These are phyloP conservation scores for Umbelopsis sp. DNA, from an alignment of 371 early-diverging fungal species.

Conservation along the genomic window DNA sequence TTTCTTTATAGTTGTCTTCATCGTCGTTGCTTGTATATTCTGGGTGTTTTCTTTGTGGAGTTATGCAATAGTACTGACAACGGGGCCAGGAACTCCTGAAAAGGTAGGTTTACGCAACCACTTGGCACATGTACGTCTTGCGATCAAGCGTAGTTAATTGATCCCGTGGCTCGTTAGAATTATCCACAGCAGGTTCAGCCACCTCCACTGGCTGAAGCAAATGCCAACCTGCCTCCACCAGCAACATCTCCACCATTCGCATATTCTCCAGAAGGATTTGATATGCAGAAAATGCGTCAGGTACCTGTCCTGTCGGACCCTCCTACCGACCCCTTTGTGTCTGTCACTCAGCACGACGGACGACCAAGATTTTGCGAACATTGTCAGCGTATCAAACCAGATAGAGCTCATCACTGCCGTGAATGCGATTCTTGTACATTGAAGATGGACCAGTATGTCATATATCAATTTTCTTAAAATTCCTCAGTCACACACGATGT, in stretches of 20 bases:
- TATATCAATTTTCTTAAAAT: not conserved
- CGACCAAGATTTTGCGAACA: slow-evolving; percentile 55
- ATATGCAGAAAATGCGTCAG: not conserved
- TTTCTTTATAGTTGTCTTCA: slow-evolving; percentile 38
- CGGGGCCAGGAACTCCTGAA: slow-evolving; percentile 51
- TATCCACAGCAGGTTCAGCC: slow-evolving; percentile 4
- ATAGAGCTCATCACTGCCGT: slow-evolving; percentile 66
- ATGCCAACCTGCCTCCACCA: not conserved
- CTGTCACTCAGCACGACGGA: slow-evolving; percentile 53
- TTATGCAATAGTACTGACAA: slow-evolving; percentile 50
- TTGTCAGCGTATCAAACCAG: slow-evolving; percentile 62
- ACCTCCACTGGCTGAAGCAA: not conserved
- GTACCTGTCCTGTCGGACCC: not conserved
- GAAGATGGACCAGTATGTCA: slow-evolving; percentile 68
- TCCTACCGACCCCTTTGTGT: slow-evolving; percentile 20
- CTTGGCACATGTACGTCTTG: not conserved
- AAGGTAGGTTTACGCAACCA: slow-evolving; percentile 29
- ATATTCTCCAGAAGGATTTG: not conserved
- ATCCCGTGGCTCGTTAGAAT: not conserved
- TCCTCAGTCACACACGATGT: not conserved
- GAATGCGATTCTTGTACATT: slow-evolving; percentile 66
- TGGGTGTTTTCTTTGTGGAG: slow-evolving; percentile 47
- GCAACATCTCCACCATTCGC: not conserved
- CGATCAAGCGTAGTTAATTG: not conserved
- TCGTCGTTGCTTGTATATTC: slow-evolving; percentile 47